A percentile compares a stretch with the other conserved stretches of the same genome.
Conservation (phyloP, 257 asterid species). For the Perilla frutescens region DNA sequence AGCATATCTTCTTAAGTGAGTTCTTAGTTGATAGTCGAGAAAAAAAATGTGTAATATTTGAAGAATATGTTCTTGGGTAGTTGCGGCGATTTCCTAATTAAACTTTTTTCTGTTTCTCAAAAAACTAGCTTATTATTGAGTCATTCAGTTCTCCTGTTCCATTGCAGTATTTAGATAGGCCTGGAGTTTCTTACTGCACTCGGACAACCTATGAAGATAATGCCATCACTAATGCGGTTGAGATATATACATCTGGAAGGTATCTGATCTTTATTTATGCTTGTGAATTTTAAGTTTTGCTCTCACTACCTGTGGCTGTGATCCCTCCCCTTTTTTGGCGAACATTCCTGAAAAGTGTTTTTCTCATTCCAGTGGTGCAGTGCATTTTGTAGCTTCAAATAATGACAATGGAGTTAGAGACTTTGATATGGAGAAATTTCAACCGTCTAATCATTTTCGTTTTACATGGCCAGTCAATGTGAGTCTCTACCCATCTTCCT, state of each 20-base stretch:
- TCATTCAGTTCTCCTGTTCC: conserved; percentile 25
- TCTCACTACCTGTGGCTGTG: conserved; percentile 13
- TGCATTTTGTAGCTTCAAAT: conserved; percentile 87
- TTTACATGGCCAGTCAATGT: conserved; percentile 97
- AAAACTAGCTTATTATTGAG: conserved; percentile 5
- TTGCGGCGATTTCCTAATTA: neutral
- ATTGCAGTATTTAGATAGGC: conserved; percentile 83
- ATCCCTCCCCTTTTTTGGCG: neutral
- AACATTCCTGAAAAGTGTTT: conserved; percentile 38
- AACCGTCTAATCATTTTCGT: conserved; percentile 65
- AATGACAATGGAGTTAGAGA: conserved; percentile 91
- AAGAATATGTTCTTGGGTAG: neutral
- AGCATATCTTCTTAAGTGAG: no score
- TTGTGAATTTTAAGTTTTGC: neutral
- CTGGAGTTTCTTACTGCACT: conserved; percentile 88
- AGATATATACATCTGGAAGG: conserved; percentile 73
- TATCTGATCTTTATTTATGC: conserved; percentile 31
- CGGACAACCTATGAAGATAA: conserved; percentile 93
- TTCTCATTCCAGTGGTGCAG: conserved; percentile 74
- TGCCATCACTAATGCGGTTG: conserved; percentile 88
- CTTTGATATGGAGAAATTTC: conserved; percentile 89
- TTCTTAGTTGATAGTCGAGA: no score
- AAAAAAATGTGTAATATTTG: no score
- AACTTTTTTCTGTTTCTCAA: neutral
- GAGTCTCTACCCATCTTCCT: conserved; percentile 41